These are phyloP conservation scores for Bretschneidera sinensis DNA, from an alignment of 345 rosid species.

Conservation along the genomic window DNA sequence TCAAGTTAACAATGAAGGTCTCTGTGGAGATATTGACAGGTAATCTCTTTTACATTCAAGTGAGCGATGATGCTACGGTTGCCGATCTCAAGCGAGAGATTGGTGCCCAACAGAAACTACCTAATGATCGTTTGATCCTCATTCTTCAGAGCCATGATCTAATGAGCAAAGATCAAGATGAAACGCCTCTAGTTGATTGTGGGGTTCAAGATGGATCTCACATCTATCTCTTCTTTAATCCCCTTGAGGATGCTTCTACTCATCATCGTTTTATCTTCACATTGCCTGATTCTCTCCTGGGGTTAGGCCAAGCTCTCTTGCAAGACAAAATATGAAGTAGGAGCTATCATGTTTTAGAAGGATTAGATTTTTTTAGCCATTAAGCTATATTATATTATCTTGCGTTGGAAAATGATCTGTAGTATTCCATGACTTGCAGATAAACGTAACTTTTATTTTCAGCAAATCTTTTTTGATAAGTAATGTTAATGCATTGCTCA, in stretches of 20 bases:
- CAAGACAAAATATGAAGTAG: slow-evolving; percentile 11
- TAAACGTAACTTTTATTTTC: too few relatives aligned
- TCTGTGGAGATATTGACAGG: slow-evolving; percentile 75
- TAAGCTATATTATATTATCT: too few relatives aligned
- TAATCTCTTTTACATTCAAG: slow-evolving; percentile 36
- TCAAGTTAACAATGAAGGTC: slow-evolving; percentile 59
- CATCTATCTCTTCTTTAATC: slow-evolving; percentile 55
- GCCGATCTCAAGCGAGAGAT: slow-evolving; percentile 56
- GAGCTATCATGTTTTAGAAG: neutral
- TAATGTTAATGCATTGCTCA: too few relatives aligned
- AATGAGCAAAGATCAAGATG: slow-evolving; percentile 32
- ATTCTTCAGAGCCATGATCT: slow-evolving; percentile 24
- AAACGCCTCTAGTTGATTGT: slow-evolving; percentile 30
- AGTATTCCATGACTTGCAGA: too few relatives aligned
- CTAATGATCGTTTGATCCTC: slow-evolving; percentile 51
- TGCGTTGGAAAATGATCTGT: too few relatives aligned
- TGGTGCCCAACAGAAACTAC: slow-evolving; percentile 34
- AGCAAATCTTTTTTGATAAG: too few relatives aligned
- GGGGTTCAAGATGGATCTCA: slow-evolving; percentile 55
- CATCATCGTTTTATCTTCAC: too few relatives aligned
- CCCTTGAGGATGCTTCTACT: slow-evolving; percentile 17
- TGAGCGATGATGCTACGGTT: slow-evolving; percentile 45
- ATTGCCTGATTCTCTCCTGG: too few relatives aligned
- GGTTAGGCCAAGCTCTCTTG: slow-evolving; percentile 24
- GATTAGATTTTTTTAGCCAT: too few relatives aligned